Percentiles rank a stretch among this genome's conserved stretches.
Conservation (phyloP, 495 filamentous ascomycete species). For the Cercophora sp. region DNA sequence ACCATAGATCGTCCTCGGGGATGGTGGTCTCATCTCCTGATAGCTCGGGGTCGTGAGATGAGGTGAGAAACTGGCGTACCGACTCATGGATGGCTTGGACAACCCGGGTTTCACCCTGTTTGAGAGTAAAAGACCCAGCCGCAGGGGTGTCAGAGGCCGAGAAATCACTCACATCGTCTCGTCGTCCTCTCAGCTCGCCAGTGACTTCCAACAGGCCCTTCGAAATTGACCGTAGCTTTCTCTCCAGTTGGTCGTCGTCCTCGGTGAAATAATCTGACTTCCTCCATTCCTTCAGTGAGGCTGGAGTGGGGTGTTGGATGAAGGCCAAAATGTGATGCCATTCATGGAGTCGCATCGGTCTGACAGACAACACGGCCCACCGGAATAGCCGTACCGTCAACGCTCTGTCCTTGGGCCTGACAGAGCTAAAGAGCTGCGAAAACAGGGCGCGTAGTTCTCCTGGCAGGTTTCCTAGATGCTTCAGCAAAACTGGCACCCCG, state of each 20-base stretch:
- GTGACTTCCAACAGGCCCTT: background rate
- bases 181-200: too few species aligned
- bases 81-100: too few species aligned
- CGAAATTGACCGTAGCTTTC: background rate
- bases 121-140: background rate
- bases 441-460: background rate
- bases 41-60: too few species aligned
- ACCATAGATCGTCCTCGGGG: too few species aligned
- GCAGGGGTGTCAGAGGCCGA: too few species aligned
- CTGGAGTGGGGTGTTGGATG: background rate
- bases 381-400: slow-evolving; percentile 12
- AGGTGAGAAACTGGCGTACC: too few species aligned
- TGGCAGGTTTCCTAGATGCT: background rate
- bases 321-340: slow-evolving; percentile 23
- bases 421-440: background rate
- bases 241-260: slow-evolving; percentile 1
- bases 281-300: slow-evolving; percentile 9
- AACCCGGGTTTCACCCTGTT: too few species aligned
- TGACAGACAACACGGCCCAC: slow-evolving; percentile 11
- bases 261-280: slow-evolving; percentile 7
- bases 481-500: background rate
- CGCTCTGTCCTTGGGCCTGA: background rate
- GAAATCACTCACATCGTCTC: too few species aligned
- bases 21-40: too few species aligned
- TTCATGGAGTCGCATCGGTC: slow-evolving; percentile 16